A percentile compares a stretch with the other conserved stretches of the same genome.
These are phyloP conservation scores for Trichoderma koningiopsis DNA, from an alignment of 2,329 filamentous ascomycete species.

Conservation along the genomic window DNA sequence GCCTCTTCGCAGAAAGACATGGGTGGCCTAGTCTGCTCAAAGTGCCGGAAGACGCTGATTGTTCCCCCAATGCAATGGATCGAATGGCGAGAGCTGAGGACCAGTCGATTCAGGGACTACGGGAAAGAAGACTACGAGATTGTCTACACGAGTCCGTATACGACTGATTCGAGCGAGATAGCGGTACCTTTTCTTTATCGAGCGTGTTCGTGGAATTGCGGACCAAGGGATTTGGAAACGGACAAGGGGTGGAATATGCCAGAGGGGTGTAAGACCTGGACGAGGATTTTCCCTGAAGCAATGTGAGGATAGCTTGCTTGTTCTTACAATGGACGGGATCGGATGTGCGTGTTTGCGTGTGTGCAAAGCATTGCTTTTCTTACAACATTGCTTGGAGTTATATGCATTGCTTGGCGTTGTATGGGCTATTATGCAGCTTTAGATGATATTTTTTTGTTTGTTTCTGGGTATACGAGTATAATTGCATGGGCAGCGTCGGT, in stretches of 20 bases:
- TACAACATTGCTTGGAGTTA: neutral
- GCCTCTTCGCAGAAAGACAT: constrained; percentile 46
- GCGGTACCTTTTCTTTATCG: constrained; percentile 50
- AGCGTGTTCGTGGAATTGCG: constrained; percentile 55
- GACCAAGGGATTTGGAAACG: constrained; percentile 36
- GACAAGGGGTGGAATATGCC: constrained; percentile 30
- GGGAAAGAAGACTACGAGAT: too few species aligned
- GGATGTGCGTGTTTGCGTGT: neutral
- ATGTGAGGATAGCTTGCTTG: neutral
- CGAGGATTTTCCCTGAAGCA: too few species aligned
- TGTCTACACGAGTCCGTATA: constrained; percentile 31
- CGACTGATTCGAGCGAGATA: constrained; percentile 39
- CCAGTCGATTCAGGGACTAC: neutral
- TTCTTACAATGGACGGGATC: too few species aligned
- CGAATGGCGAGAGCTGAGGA: constrained; percentile 58
- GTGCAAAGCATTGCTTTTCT: neutral
- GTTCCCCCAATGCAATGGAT: constrained; percentile 61
- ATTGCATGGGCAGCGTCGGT: neutral
- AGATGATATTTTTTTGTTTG: neutral
- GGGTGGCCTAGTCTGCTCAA: constrained; percentile 55
- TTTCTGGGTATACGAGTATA: neutral
- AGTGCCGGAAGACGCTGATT: constrained; percentile 52
- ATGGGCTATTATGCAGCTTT: neutral
- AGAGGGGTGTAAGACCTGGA: constrained; percentile 24
- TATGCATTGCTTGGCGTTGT: neutral